Evolutionary conservation across 805 yeast genomes (phyloP), one percentile per base, ranked within the genome.

Genomic region (Candida stauntonica): DNA sequence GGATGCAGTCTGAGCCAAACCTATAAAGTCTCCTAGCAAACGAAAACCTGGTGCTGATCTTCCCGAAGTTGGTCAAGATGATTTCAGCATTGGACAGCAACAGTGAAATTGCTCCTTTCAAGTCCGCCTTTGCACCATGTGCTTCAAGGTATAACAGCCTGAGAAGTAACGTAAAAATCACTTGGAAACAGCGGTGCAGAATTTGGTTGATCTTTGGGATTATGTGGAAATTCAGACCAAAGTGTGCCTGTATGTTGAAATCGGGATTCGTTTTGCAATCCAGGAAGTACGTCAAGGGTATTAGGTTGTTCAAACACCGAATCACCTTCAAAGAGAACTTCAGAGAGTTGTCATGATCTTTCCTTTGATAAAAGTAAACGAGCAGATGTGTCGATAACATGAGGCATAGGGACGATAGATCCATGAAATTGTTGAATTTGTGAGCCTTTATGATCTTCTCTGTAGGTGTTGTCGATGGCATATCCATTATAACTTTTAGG

Each of bases 161-260:
- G 13, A 39, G 15, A 17, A 39, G 12, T 6, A 46, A 11, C 2
- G 51, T 35, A n/a, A 42, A 18, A 7, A 38, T 44, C 9, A 42
- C 38, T 17, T 47, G 48, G 30, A 44, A 29, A 15, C 44, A 44
- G 9, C 47, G 44, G 17, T 39, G 45, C 6, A 37, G 34, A 7
- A 42, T 34, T 19, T 36, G 44, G 8, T 31, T 37, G 31, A 45
- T 42, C 35, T 41, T 39, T 4, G 50, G 48, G 9, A 46, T 38
- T 13, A 38, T 26, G 9, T 45, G 50, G 35, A 45, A 36, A 13
- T 35, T 33, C 11, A 29, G 27, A 12, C 48, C 52, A n/a, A 48
- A 45, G 14, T 43, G 47, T 4, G 24, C 11, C 2, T 39, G 31
- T 8, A 47, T 20, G 31, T 45, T 45, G 38, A 30, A 45, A 13